Percentiles rank a stretch among this genome's conserved stretches.
phyloP scores from a whole-genome alignment of 805 yeast genomes.

The Starmerella vaccinii region DNA sequence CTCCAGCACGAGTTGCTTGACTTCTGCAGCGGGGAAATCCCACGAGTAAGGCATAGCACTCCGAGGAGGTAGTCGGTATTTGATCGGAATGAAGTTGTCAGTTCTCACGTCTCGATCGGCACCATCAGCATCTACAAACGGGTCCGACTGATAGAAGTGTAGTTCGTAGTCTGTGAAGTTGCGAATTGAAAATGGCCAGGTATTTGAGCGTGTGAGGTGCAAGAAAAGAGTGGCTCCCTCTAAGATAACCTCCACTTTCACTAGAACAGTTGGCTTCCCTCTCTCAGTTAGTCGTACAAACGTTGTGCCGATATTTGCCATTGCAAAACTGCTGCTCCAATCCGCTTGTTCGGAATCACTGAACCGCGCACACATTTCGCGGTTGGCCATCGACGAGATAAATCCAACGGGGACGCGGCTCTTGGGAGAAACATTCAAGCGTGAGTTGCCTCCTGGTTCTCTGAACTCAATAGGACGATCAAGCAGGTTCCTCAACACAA shows the following conservation, averaged over 20 bases:
- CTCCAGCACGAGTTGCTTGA: slow-evolving; percentile 68
- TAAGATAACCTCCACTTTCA: slow-evolving; percentile 63
- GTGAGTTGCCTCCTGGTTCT: slow-evolving; percentile 24
- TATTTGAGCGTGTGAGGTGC: slow-evolving; percentile 58
- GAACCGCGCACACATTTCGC: slow-evolving; percentile 22
- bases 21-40: slow-evolving; percentile 87
- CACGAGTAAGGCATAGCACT: slow-evolving; percentile 98
- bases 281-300: slow-evolving; percentile 59
- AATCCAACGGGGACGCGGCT: slow-evolving; percentile 50
- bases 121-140: slow-evolving; percentile 54
- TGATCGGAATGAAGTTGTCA: slow-evolving; percentile 62
- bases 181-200: slow-evolving; percentile 90
- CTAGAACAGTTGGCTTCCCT: slow-evolving; percentile 46
- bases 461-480: slow-evolving; percentile 39
- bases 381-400: slow-evolving; percentile 30
- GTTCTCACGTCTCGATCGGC: slow-evolving; percentile 35
- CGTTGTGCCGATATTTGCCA: slow-evolving; percentile 75
- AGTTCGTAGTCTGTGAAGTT: slow-evolving; percentile 86
- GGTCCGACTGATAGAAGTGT: slow-evolving; percentile 76
- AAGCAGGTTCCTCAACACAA: slow-evolving; percentile 55
- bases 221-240: slow-evolving; percentile 77
- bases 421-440: slow-evolving; percentile 35
- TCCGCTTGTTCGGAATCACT: slow-evolving; percentile 45
- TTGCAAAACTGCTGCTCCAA: slow-evolving; percentile 83
- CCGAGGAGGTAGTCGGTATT: slow-evolving; percentile 71